These are phyloP conservation scores for Diaporthe aspalathi DNA, from an alignment of 2,329 filamentous ascomycete species.

Conservation along the genomic window DNA sequence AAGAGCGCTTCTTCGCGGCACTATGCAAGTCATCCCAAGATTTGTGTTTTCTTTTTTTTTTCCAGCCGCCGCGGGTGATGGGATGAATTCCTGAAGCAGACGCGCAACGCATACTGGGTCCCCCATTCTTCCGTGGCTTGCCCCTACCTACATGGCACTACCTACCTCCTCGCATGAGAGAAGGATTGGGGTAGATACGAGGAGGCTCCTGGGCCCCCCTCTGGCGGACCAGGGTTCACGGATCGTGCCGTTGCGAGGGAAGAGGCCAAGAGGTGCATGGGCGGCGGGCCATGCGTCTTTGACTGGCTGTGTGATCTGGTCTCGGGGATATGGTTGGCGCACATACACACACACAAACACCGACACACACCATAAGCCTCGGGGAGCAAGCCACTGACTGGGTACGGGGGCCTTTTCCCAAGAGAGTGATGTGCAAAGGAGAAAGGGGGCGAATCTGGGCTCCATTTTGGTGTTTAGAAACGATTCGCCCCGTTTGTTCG, in stretches of 20 bases:
- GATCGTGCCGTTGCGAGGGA: slow-evolving; percentile 23
- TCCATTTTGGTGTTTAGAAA: slow-evolving; percentile 26
- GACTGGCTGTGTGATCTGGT: not conserved
- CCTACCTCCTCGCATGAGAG: not conserved
- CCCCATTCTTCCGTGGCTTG: not conserved
- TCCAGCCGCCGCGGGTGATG: slow-evolving; percentile 21
- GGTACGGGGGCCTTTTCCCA: not conserved
- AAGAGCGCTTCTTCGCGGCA: slow-evolving; percentile 14
- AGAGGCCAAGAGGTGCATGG: not conserved
- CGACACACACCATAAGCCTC: not conserved
- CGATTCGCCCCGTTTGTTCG: slow-evolving; percentile 7
- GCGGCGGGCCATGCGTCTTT: not conserved
- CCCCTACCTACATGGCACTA: not conserved
- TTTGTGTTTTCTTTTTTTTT: slow-evolving; percentile 21
- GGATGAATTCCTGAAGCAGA: slow-evolving; percentile 26
- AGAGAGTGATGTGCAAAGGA: slow-evolving; percentile 8
- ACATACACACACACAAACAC: too few relatives aligned
- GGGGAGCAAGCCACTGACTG: not conserved
- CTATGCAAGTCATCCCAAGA: slow-evolving; percentile 26
- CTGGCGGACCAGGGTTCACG: slow-evolving; percentile 7
- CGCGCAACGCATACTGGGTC: not conserved
- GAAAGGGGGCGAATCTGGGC: not conserved
- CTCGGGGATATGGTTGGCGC: slow-evolving; percentile 16
- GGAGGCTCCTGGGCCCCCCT: not conserved
- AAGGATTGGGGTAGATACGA: not conserved